These are phyloP conservation scores for Neofusicoccum cordaticola DNA, from an alignment of 2,329 filamentous ascomycete species.

Conservation along the genomic window DNA sequence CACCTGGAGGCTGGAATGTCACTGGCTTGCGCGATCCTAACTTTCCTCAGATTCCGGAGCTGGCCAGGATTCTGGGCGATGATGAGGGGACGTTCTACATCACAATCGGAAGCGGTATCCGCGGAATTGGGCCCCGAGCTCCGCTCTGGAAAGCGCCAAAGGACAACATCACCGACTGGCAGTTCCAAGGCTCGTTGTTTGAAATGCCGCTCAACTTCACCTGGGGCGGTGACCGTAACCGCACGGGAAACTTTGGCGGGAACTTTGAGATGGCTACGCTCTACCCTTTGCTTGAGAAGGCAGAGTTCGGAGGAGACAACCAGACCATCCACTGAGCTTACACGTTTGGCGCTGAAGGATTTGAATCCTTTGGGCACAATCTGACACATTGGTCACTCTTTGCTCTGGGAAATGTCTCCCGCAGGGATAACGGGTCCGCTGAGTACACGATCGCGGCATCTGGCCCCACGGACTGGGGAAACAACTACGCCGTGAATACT, in stretches of 20 bases:
- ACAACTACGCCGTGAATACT: constrained; percentile 45
- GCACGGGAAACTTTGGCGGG: constrained; percentile 45
- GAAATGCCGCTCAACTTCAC: not conserved
- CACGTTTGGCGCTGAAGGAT: not conserved
- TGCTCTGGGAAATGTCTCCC: constrained; percentile 44
- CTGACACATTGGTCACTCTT: constrained; percentile 45
- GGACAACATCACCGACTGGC: constrained; percentile 45
- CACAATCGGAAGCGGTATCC: constrained; percentile 48
- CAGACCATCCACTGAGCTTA: not conserved
- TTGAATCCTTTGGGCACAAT: constrained; percentile 21
- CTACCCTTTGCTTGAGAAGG: constrained; percentile 12
- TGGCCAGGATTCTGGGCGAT: constrained; percentile 42
- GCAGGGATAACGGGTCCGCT: constrained; percentile 44
- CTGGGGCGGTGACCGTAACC: not conserved
- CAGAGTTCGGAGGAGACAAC: not conserved
- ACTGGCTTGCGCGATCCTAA: constrained; percentile 42
- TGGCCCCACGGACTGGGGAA: constrained; percentile 44
- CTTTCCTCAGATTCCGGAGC: constrained; percentile 39
- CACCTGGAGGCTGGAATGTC: constrained; percentile 46
- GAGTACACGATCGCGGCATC: constrained; percentile 45
- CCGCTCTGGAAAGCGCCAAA: constrained; percentile 47
- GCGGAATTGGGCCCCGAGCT: constrained; percentile 46
- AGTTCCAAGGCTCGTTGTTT: constrained; percentile 46
- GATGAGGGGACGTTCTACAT: constrained; percentile 46
- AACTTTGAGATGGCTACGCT: constrained; percentile 40